Percentiles rank a stretch among this genome's conserved stretches.
Conservation (phyloP, 768 basidiomycete species). For the Cystofilobasidium bisporidii region DNA sequence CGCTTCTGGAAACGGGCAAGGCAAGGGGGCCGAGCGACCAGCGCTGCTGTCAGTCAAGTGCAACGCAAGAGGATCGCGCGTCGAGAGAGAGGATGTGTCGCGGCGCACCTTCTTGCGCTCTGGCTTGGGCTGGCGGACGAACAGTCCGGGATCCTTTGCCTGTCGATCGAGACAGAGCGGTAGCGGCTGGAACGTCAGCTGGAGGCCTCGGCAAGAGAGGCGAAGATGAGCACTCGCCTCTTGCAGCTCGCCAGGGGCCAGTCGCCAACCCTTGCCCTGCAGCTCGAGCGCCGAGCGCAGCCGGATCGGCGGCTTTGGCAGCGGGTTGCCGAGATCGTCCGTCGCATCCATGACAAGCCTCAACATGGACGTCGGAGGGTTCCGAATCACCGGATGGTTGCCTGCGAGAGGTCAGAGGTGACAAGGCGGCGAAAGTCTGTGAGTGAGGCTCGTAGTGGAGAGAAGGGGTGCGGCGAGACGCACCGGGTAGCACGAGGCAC, state of each 20-base stretch:
- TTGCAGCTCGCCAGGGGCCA: neutral
- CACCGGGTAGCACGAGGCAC: conserved; percentile 21
- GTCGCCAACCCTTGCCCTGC: neutral
- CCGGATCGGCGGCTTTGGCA: neutral
- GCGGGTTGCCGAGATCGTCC: conserved; percentile 7
- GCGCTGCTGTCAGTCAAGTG: too few species aligned
- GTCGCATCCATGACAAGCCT: conserved; percentile 15
- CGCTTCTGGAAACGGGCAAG: neutral
- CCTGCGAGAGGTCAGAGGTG: neutral
- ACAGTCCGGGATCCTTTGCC: neutral
- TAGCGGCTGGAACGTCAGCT: too few species aligned
- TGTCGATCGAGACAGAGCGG: too few species aligned
- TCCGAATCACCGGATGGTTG: conserved; percentile 14
- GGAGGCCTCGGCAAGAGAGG: too few species aligned
- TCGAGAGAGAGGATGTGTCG: neutral
- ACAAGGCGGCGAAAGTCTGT: neutral
- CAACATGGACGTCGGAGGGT: conserved; percentile 15
- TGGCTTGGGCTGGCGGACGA: neutral
- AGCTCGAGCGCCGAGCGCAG: neutral
- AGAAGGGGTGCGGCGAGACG: neutral
- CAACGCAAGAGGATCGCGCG: neutral
- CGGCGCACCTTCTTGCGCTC: conserved; percentile 2
- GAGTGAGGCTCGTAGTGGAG: neutral
- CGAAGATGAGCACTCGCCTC: neutral
- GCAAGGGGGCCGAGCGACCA: too few species aligned